Percentiles rank a stretch among this genome's conserved stretches.
phyloP scores from a whole-genome alignment of 2,329 filamentous ascomycete species.

The Aspergillus luchuensis region DNA sequence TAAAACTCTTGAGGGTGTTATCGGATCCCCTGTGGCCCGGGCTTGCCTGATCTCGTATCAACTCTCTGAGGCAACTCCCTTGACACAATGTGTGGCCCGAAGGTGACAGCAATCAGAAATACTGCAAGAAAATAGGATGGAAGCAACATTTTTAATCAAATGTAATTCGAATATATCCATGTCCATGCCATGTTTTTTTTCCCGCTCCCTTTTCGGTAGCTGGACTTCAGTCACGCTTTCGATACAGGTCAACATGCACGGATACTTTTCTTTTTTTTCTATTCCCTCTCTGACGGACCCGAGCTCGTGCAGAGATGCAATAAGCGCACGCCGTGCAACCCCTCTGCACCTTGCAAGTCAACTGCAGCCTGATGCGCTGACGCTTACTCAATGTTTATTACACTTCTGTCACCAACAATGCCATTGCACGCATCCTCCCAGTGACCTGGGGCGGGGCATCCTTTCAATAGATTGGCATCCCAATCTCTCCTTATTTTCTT shows the following conservation, averaged over 20 bases:
- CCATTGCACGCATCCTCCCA: background rate
- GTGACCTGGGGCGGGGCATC: background rate
- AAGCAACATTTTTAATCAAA: no score
- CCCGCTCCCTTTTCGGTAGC: background rate
- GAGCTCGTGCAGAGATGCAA: slow-evolving; percentile 11
- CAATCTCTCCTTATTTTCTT: background rate
- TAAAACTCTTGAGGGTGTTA: background rate
- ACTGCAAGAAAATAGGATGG: no score
- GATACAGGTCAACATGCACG: slow-evolving; percentile 1
- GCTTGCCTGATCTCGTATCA: background rate
- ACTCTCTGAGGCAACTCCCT: background rate
- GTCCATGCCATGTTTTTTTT: background rate
- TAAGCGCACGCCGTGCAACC: slow-evolving; percentile 20
- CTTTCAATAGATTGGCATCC: background rate
- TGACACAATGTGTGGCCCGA: background rate
- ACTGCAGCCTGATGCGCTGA: slow-evolving; percentile 9
- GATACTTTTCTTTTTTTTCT: background rate
- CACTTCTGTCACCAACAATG: slow-evolving; percentile 2
- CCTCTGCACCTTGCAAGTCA: slow-evolving; percentile 5
- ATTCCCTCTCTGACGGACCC: slow-evolving; percentile 5
- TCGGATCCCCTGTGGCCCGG: background rate
- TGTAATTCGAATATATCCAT: background rate
- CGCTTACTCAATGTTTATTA: slow-evolving; percentile 4
- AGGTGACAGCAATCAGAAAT: no score
- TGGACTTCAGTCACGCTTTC: background rate